A percentile compares a stretch with the other conserved stretches of the same genome.
phyloP scores from a whole-genome alignment of 2,329 filamentous ascomycete species.

The Emydomyces testavorans region DNA sequence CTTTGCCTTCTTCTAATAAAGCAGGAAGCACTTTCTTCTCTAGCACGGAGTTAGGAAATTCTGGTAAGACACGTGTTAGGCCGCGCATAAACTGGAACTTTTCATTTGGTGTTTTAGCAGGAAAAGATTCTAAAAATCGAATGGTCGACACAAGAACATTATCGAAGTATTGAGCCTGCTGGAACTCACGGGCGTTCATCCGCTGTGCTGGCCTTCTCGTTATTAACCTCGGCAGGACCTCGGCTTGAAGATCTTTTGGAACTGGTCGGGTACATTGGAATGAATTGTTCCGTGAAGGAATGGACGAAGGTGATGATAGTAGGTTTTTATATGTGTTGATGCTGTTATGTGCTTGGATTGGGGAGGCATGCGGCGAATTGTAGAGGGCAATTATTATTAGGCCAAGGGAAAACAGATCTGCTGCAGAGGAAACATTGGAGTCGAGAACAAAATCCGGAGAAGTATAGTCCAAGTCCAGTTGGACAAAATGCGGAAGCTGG shows the following conservation, averaged over 20 bases:
- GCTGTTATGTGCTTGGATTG: constrained; percentile 70
- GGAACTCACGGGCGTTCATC: constrained; percentile 79
- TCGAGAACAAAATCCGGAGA: constrained; percentile 93
- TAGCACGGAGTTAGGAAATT: constrained; percentile 85
- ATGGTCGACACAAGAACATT: constrained; percentile 95
- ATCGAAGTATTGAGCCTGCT: constrained; percentile 91
- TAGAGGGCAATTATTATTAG: constrained; percentile 81
- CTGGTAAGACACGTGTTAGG: constrained; percentile 71
- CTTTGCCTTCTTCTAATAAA: constrained; percentile 84
- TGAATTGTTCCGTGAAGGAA: constrained; percentile 70
- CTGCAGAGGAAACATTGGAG: constrained; percentile 67
- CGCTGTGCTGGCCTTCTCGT: constrained; percentile 78
- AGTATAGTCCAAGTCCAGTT: constrained; percentile 83
- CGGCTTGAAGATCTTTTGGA: constrained; percentile 62
- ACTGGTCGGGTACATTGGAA: constrained; percentile 70
- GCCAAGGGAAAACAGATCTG: constrained; percentile 90
- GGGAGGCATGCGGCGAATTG: constrained; percentile 85
- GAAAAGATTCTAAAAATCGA: constrained; percentile 81
- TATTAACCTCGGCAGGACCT: constrained; percentile 74
- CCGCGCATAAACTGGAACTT: constrained; percentile 88
- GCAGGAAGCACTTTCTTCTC: constrained; percentile 90
- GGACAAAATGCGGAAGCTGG: constrained; percentile 66
- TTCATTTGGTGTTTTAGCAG: constrained; percentile 81
- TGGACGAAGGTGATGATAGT: constrained; percentile 64
- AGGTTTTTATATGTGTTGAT: constrained; percentile 73